These are phyloP conservation scores for Saturnispora halmiae DNA, from an alignment of 805 yeast genomes.

Conservation along the genomic window DNA sequence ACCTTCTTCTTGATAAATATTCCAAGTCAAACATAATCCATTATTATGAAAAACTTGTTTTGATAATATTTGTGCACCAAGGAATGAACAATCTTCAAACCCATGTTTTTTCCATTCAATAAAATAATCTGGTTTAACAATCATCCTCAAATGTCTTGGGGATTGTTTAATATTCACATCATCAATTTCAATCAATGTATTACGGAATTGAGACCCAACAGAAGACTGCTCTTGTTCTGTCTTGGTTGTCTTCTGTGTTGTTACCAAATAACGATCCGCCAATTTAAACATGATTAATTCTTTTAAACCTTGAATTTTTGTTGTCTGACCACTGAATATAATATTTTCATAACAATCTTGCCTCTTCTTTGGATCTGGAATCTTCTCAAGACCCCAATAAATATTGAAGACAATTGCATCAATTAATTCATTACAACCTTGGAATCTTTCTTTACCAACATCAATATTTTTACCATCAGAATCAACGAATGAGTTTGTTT, in stretches of 20 bases:
- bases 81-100: conserved; percentile 65
- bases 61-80: conserved; percentile 83
- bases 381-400: conserved; percentile 40
- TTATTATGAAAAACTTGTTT: conserved; percentile 71
- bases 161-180: conserved; percentile 45
- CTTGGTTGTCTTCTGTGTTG: conserved; percentile 10
- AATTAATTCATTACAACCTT: conserved; percentile 61
- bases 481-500: conserved; percentile 64
- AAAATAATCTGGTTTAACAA: conserved; percentile 81
- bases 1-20: conserved; percentile 67
- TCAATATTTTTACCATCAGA: conserved; percentile 42
- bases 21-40: conserved; percentile 59
- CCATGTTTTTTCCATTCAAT: conserved; percentile 87
- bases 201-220: conserved; percentile 25
- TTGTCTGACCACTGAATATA: conserved; percentile 70
- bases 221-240: conserved; percentile 12
- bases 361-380: conserved; percentile 56
- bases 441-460: conserved; percentile 87
- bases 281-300: conserved; percentile 58
- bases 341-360: conserved; percentile 82
- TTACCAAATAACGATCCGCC: conserved; percentile 21
- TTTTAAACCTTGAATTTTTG: conserved; percentile 64
- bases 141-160: conserved; percentile 63
- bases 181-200: conserved; percentile 21
- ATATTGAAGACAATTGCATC: conserved; percentile 44